These are phyloP conservation scores for Floccularia luteovirens DNA, from an alignment of 768 basidiomycete genomes.

Conservation along the genomic window DNA sequence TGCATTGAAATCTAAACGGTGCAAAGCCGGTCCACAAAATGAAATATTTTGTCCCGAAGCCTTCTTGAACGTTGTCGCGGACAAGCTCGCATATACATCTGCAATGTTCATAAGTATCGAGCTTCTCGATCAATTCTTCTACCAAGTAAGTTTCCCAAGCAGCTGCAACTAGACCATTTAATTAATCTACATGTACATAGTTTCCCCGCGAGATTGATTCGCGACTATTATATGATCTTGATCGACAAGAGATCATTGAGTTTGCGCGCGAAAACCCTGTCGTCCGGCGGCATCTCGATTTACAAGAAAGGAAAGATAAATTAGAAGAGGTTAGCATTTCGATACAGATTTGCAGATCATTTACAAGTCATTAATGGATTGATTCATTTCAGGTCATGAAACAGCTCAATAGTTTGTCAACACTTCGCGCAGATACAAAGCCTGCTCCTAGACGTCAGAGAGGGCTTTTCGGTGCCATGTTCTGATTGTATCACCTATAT, in stretches of 20 bases:
- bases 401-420: slow-evolving; percentile 86
- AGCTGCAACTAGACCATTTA: too few species aligned
- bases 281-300: slow-evolving; percentile 81
- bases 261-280: slow-evolving; percentile 95
- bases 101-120: slow-evolving; percentile 99
- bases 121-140: slow-evolving; percentile 96
- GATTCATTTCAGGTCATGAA: slow-evolving; percentile 70
- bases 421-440: slow-evolving; percentile 77
- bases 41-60: slow-evolving; percentile 93
- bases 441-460: slow-evolving; percentile 66
- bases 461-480: slow-evolving; percentile 74
- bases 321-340: slow-evolving; percentile 70
- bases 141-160: slow-evolving; percentile 67
- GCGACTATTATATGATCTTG: slow-evolving; percentile 86
- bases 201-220: slow-evolving; percentile 98
- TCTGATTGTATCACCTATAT: slow-evolving; percentile 26
- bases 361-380: slow-evolving; percentile 1
- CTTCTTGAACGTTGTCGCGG: slow-evolving; percentile 93
- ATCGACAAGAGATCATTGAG: slow-evolving; percentile 79
- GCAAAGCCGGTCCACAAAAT: slow-evolving; percentile 79
- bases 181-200: slow-evolving; percentile 28
- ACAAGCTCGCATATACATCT: slow-evolving; percentile 93
- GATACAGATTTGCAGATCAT: not conserved
- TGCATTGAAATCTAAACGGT: slow-evolving; percentile 85
- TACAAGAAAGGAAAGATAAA: slow-evolving; percentile 97